Conservation (phyloP, 768 basidiomycete species). For the Tulasnella calospora region DNA sequence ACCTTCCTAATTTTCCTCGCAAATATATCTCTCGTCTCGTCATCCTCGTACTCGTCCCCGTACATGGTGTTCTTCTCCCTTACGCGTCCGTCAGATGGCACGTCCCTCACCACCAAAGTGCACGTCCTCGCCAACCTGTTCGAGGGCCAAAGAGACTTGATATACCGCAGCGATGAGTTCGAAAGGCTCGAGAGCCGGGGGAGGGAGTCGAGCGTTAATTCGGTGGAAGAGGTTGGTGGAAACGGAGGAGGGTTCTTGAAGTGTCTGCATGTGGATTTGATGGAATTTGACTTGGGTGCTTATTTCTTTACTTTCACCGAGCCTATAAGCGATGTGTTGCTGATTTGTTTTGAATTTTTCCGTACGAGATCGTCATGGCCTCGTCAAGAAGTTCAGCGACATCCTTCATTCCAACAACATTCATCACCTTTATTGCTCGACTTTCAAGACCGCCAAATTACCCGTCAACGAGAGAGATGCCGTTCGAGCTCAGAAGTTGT, state of each 20-base stretch:
- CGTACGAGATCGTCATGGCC: conserved; percentile 62
- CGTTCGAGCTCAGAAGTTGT: conserved; percentile 23
- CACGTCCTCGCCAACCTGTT: conserved; percentile 63
- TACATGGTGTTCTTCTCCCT: conserved; percentile 67
- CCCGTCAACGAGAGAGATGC: conserved; percentile 44
- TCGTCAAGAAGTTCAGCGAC: conserved; percentile 70
- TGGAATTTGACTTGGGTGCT: conserved; percentile 66
- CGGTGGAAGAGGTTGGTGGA: conserved; percentile 39
- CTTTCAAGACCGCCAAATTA: conserved; percentile 77
- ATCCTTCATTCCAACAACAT: conserved; percentile 67
- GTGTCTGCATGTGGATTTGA: conserved; percentile 71
- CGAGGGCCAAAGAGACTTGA: conserved; percentile 64
- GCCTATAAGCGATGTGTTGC: conserved; percentile 22
- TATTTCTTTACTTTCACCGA: conserved; percentile 20
- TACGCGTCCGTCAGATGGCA: conserved; percentile 69
- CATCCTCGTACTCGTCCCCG: conserved; percentile 23
- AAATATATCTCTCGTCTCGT: neutral
- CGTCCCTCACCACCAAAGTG: conserved; percentile 69
- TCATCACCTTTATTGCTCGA: conserved; percentile 80
- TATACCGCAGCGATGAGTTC: conserved; percentile 66
- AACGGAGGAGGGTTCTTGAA: conserved; percentile 42
- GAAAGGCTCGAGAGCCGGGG: conserved; percentile 48
- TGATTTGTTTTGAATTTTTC: no score
- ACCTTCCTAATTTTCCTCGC: neutral
- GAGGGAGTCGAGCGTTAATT: conserved; percentile 31